Conservation (phyloP, 192 early-diverging fungal species). For the Backusella circina region DNA sequence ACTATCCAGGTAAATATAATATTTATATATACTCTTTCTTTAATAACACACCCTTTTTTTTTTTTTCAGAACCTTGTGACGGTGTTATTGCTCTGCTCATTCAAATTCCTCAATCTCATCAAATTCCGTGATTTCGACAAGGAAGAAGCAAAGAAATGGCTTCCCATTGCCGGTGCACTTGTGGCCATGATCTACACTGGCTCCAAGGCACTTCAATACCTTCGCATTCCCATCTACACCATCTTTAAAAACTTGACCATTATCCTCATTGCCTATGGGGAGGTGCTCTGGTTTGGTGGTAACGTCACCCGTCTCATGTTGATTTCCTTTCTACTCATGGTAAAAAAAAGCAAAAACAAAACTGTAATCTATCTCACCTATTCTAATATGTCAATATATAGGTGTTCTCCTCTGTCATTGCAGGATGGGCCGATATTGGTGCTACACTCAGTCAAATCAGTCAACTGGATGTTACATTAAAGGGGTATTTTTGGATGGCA, state of each 20-base stretch:
- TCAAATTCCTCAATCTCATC: constrained; percentile 50
- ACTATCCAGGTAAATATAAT: constrained; percentile 53
- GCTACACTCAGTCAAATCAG: constrained; percentile 20
- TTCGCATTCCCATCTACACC: constrained; percentile 92
- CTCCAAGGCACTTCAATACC: constrained; percentile 87
- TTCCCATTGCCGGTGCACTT: constrained; percentile 79
- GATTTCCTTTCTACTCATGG: constrained; percentile 79
- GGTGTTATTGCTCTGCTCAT: constrained; percentile 52
- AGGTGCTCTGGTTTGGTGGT: constrained; percentile 78
- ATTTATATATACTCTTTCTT: neutral
- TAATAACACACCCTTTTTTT: constrained; percentile 17
- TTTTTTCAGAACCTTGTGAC: constrained; percentile 55
- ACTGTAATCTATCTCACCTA: no score
- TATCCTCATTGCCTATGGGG: constrained; percentile 92
- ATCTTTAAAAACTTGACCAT: constrained; percentile 99
- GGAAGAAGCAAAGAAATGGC: constrained; percentile 67
- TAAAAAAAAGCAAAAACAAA: constrained; percentile 6
- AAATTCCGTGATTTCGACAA: constrained; percentile 63
- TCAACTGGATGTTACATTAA: constrained; percentile 37
- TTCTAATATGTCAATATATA: constrained; percentile 18
- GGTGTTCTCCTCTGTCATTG: constrained; percentile 81
- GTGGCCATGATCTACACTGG: constrained; percentile 97
- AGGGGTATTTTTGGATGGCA: constrained; percentile 87
- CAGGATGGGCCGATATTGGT: constrained; percentile 74
- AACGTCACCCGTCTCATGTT: constrained; percentile 80